Percentiles rank a stretch among this genome's conserved stretches.
These are phyloP conservation scores for Fusarium palustre DNA, from an alignment of 2,329 filamentous ascomycete species.

Conservation along the genomic window DNA sequence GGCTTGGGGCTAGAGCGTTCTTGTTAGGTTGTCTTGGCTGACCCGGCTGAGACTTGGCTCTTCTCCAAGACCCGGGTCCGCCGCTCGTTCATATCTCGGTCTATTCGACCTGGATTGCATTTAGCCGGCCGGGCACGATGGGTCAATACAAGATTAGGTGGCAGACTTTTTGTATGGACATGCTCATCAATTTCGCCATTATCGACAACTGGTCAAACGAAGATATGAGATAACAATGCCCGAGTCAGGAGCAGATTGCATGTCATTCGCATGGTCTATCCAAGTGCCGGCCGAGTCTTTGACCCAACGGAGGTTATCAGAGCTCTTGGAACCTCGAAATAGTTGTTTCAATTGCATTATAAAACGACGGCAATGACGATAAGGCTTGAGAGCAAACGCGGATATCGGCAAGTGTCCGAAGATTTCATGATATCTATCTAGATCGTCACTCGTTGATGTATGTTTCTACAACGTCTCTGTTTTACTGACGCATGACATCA, in stretches of 20 bases:
- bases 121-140: constrained; percentile 44
- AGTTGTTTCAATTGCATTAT: constrained; percentile 1
- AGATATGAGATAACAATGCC: constrained; percentile 11
- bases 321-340: not conserved
- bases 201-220: constrained; percentile 12
- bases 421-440: not conserved
- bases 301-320: constrained; percentile 13
- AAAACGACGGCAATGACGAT: constrained; percentile 19
- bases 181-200: not conserved
- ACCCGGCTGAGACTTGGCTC: constrained; percentile 22
- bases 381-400: not conserved
- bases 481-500: not conserved
- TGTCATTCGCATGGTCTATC: constrained; percentile 6
- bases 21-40: constrained; percentile 25
- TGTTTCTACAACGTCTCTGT: constrained; percentile 1
- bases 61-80: constrained; percentile 39
- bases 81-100: constrained; percentile 46
- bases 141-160: constrained; percentile 25
- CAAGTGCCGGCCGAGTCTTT: constrained; percentile 17
- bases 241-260: constrained; percentile 9
- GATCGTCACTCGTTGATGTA: constrained; percentile 3
- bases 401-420: not conserved
- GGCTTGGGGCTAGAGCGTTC: constrained; percentile 38
- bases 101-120: constrained; percentile 38
- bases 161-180: constrained; percentile 16